These are phyloP conservation scores for Thelonectria rubi DNA, from an alignment of 2,329 filamentous ascomycete species.

Conservation along the genomic window DNA sequence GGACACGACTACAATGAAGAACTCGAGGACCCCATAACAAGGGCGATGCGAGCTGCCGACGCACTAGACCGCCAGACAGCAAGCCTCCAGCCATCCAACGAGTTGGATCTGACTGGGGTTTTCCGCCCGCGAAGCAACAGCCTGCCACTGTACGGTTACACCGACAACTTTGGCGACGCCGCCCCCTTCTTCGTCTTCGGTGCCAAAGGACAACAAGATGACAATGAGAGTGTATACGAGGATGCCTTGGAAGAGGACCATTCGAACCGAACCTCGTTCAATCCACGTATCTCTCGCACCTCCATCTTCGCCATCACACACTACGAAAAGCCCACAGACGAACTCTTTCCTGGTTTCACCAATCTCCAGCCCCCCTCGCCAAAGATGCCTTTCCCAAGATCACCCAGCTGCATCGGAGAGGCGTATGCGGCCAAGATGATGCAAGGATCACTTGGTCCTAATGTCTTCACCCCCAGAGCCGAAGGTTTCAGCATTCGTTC, in stretches of 20 bases:
- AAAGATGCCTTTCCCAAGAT: constrained; percentile 23
- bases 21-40: constrained; percentile 59
- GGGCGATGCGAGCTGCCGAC: constrained; percentile 68
- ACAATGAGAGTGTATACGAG: constrained; percentile 31
- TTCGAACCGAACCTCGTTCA: constrained; percentile 14
- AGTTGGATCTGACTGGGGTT: constrained; percentile 56
- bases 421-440: constrained; percentile 36
- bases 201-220: constrained; percentile 40
- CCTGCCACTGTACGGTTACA: constrained; percentile 57
- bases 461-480: constrained; percentile 45
- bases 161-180: constrained; percentile 54
- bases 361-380: constrained; percentile 37
- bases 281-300: constrained; percentile 25
- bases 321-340: constrained; percentile 39
- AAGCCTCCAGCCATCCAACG: constrained; percentile 59
- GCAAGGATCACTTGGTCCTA: constrained; percentile 32
- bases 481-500: constrained; percentile 48
- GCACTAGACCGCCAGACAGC: constrained; percentile 65
- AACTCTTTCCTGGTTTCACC: constrained; percentile 33
- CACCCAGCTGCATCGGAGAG: constrained; percentile 50
- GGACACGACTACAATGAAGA: constrained; percentile 31
- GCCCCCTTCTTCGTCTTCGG: constrained; percentile 61
- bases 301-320: constrained; percentile 45
- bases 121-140: constrained; percentile 58
- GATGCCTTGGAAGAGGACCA: constrained; percentile 28